A percentile compares a stretch with the other conserved stretches of the same genome.
Conservation (phyloP, 1,284 basidiomycete genomes). For the Violaceomyces palustris region DNA sequence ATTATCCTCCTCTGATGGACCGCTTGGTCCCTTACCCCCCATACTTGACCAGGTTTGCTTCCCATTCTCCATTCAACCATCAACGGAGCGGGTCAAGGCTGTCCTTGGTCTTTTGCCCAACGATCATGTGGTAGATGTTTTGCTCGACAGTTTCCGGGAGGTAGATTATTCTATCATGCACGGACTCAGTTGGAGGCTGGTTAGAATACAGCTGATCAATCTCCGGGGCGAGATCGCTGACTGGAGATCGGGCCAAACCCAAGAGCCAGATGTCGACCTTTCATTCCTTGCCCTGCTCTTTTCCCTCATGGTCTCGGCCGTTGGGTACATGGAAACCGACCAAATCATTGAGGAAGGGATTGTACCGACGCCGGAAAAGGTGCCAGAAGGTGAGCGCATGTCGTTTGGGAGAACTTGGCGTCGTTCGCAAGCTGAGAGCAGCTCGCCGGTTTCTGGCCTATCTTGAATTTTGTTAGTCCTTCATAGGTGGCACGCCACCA, state of each 20-base stretch:
- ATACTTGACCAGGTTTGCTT: slow-evolving; percentile 10
- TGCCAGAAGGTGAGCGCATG: slow-evolving; percentile 7
- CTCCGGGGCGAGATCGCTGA: slow-evolving; percentile 38
- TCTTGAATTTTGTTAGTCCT: slow-evolving; percentile 6
- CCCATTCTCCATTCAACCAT: slow-evolving; percentile 11
- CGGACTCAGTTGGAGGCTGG: slow-evolving; percentile 42
- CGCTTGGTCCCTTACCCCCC: too few relatives aligned
- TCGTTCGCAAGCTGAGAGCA: too few relatives aligned
- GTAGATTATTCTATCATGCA: slow-evolving; percentile 33
- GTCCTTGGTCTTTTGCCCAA: slow-evolving; percentile 38
- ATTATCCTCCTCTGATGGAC: too few relatives aligned
- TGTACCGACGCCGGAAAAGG: slow-evolving; percentile 25
- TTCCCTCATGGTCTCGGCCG: slow-evolving; percentile 32
- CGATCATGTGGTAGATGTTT: slow-evolving; percentile 39
- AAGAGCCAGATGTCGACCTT: slow-evolving; percentile 35
- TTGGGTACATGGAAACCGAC: slow-evolving; percentile 32
- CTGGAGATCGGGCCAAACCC: slow-evolving; percentile 36
- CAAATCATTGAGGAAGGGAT: slow-evolving; percentile 39
- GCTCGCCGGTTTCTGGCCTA: too few relatives aligned
- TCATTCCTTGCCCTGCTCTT: slow-evolving; percentile 39
- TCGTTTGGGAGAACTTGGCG: too few relatives aligned
- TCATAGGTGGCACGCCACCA: slow-evolving; percentile 35
- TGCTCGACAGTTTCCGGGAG: slow-evolving; percentile 35
- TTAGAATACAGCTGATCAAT: slow-evolving; percentile 36
- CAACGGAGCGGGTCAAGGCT: slow-evolving; percentile 17